Evolutionary conservation across 768 basidiomycete species (phyloP), one percentile per base, ranked within the genome.

Genomic region (Lyophyllum atratum): DNA sequence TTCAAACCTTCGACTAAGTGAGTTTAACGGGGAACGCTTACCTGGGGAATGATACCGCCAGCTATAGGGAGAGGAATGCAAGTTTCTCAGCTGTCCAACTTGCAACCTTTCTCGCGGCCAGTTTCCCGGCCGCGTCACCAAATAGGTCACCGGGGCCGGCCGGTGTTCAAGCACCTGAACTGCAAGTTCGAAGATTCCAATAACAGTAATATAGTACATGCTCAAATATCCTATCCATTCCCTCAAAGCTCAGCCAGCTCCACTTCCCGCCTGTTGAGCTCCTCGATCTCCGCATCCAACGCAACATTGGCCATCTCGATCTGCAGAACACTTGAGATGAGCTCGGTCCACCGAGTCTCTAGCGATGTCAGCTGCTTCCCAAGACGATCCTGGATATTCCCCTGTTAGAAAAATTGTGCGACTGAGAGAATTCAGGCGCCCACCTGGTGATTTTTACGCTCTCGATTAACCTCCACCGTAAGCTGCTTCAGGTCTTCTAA

Each of bases 251-350:
- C 77, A 42, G 81, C 78, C 48, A 92, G 76, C 64, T 90, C 89
- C 3, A 77, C 82, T 69, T 89, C 88, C 59, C 72, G 80, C 58
- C 74, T 75, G 63, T 80, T 78, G 51, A 92, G 72, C 37, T 79
- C 73, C 45, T 80, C 83, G 47, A 97, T 79, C 66, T 97, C 93
- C 5, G 78, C 86, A 63, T 95, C 93, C 70, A 97, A 71, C 25
- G 93, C 93, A 40, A 87, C 81, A 69, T 94, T 95, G 17, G 95
- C 96, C 85, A 98, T 87, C 79, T 97, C 95, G 61, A 97, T 90
- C 73, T 98, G 95, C 56, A 98, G 75, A 44, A 95, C 90, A 65
- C 75, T 89, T 52, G 93, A 94, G 54, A 98, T 87, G 46, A 98
- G 78, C 72, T 95, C 92, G 21, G 93, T 95, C 95, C 95, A 98